Conservation (phyloP, 768 basidiomycete species). For the Collybiopsis luxurians region DNA sequence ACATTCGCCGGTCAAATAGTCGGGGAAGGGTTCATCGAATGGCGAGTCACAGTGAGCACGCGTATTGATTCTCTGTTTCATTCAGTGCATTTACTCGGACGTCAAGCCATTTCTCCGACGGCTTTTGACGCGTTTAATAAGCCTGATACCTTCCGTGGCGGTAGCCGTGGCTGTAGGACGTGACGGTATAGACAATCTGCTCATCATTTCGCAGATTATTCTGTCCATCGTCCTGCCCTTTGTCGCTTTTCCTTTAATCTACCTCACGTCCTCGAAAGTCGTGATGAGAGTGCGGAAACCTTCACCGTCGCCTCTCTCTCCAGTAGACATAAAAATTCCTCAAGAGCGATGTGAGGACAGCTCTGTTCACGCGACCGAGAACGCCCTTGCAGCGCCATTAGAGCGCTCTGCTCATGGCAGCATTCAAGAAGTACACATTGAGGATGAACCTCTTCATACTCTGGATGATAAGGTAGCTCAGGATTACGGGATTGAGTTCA, state of each 20-base stretch:
- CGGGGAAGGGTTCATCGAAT: conserved; percentile 76
- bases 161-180: conserved; percentile 70
- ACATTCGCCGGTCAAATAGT: conserved; percentile 81
- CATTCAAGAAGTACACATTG: neutral
- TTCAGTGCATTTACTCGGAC: neutral
- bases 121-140: conserved; percentile 65
- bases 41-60: conserved; percentile 54
- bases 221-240: conserved; percentile 75
- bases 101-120: conserved; percentile 58
- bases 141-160: conserved; percentile 65
- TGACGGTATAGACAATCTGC: conserved; percentile 60
- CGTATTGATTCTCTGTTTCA: neutral
- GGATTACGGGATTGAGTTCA: neutral
- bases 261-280: conserved; percentile 56
- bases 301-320: neutral
- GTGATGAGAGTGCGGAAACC: conserved; percentile 61
- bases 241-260: conserved; percentile 69
- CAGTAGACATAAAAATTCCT: neutral
- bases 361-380: neutral
- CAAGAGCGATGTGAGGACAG: neutral
- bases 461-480: neutral
- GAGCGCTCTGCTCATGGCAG: neutral
- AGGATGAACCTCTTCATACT: neutral
- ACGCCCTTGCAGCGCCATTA: neutral
- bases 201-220: conserved; percentile 75